phyloP scores from a whole-genome alignment of 768 basidiomycete genomes.

The Phlebiopsis flavidoalba region DNA sequence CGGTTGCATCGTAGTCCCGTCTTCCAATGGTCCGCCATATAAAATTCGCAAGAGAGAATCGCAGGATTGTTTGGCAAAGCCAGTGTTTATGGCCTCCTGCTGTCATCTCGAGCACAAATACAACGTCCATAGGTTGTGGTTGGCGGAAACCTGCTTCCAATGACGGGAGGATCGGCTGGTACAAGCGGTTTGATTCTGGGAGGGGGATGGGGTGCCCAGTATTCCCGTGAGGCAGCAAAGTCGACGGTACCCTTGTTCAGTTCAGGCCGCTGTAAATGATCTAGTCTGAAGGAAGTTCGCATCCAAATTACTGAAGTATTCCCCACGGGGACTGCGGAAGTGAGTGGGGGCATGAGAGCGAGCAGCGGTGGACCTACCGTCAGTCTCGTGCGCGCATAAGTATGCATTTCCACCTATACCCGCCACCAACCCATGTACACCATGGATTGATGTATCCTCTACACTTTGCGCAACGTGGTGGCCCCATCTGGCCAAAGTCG shows the following conservation, averaged over 20 bases:
- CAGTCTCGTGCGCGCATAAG: conserved; percentile 77
- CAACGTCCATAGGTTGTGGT: conserved; percentile 64
- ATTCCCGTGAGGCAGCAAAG: conserved; percentile 70
- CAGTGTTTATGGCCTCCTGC: conserved; percentile 58
- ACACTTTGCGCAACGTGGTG: conserved; percentile 80
- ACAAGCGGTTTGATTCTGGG: conserved; percentile 47
- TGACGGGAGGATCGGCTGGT: conserved; percentile 46
- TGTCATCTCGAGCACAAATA: conserved; percentile 90
- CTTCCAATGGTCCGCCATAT: conserved; percentile 49
- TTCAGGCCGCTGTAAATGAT: conserved; percentile 80
- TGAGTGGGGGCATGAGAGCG: background rate
- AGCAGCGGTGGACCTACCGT: conserved; percentile 49
- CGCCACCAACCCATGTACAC: conserved; percentile 81
- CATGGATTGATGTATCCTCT: conserved; percentile 92
- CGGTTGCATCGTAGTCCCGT: conserved; percentile 34
- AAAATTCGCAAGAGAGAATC: conserved; percentile 54
- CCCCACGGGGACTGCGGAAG: conserved; percentile 56
- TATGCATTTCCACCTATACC: conserved; percentile 90
- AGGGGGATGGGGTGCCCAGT: conserved; percentile 77
- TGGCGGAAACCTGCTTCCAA: conserved; percentile 36
- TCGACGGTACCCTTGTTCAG: conserved; percentile 89
- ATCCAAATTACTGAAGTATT: conserved; percentile 84
- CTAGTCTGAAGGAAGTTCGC: conserved; percentile 70
- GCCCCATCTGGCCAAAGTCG: conserved; percentile 65
- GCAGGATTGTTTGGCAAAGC: conserved; percentile 67